Conservation (phyloP, 768 basidiomycete genomes). For the Leucosporidium scottii region DNA sequence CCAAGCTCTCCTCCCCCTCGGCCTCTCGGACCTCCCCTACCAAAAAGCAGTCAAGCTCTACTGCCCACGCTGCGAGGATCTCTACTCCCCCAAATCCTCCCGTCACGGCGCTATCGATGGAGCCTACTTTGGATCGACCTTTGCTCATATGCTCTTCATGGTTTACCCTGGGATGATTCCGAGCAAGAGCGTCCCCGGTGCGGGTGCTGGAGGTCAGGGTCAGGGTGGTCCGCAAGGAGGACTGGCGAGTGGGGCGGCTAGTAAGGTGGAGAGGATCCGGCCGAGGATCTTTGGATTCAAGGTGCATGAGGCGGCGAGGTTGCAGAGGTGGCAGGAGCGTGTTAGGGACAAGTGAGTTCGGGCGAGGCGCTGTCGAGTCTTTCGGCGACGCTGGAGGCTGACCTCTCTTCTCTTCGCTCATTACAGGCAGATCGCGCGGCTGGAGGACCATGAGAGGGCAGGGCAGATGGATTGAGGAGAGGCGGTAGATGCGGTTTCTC, state of each 20-base stretch:
- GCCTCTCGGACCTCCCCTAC: constrained; percentile 93
- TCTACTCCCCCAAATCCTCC: constrained; percentile 95
- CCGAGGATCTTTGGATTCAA: constrained; percentile 97
- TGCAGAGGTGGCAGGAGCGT: constrained; percentile 94
- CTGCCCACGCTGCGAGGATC: constrained; percentile 96
- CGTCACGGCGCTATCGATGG: constrained; percentile 97
- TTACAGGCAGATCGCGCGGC: constrained; percentile 10
- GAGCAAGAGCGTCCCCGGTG: constrained; percentile 54
- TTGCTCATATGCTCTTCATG: constrained; percentile 93
- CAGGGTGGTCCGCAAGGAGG: constrained; percentile 37
- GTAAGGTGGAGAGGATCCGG: constrained; percentile 85
- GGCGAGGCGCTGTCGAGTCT: neutral
- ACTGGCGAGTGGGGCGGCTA: constrained; percentile 50
- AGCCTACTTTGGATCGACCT: constrained; percentile 96
- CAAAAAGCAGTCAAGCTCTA: constrained; percentile 98
- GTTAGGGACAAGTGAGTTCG: constrained; percentile 54
- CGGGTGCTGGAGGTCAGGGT: constrained; percentile 36
- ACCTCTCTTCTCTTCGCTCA: neutral
- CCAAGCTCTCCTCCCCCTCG: constrained; percentile 92
- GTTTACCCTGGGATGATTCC: constrained; percentile 92
- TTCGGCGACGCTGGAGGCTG: neutral
- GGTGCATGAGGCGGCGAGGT: constrained; percentile 82
- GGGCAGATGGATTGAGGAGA: constrained; percentile 9
- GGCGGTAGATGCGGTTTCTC: neutral
- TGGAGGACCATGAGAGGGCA: constrained; percentile 24